These are phyloP conservation scores for Fusarium sp. DNA, from an alignment of 2,329 filamentous ascomycete species.

Conservation along the genomic window DNA sequence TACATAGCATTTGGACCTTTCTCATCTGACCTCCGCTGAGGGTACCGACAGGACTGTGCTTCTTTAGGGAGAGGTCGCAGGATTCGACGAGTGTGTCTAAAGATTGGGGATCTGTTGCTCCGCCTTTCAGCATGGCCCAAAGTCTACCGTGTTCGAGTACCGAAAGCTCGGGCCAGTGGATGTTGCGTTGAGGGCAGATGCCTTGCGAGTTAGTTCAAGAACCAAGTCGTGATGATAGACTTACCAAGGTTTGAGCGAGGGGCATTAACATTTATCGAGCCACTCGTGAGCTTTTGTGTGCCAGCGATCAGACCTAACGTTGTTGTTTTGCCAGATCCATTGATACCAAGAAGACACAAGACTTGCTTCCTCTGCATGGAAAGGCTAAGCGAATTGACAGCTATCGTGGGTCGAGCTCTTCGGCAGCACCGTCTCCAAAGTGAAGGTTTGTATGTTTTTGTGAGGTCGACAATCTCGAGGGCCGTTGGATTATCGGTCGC, in stretches of 20 bases:
- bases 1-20: conserved; percentile 87
- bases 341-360: conserved; percentile 82
- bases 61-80: conserved; percentile 78
- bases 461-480: background rate
- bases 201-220: background rate
- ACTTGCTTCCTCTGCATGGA: conserved; percentile 52
- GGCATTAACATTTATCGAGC: background rate
- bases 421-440: background rate
- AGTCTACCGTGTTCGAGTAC: conserved; percentile 6
- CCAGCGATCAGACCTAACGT: conserved; percentile 84
- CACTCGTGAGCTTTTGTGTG: conserved; percentile 57
- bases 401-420: background rate
- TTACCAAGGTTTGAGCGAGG: background rate
- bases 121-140: conserved; percentile 7
- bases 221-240: conserved; percentile 8
- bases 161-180: conserved; percentile 16
- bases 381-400: background rate
- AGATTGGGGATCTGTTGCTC: background rate
- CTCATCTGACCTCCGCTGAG: conserved; percentile 87
- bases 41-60: conserved; percentile 73
- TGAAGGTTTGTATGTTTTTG: background rate
- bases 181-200: conserved; percentile 12
- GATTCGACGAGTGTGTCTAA: conserved; percentile 64
- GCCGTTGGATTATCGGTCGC: background rate
- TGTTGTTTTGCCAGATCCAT: conserved; percentile 85